phyloP scores from a whole-genome alignment of 2,329 filamentous ascomycete species.

The Diaporthe ilicicola region DNA sequence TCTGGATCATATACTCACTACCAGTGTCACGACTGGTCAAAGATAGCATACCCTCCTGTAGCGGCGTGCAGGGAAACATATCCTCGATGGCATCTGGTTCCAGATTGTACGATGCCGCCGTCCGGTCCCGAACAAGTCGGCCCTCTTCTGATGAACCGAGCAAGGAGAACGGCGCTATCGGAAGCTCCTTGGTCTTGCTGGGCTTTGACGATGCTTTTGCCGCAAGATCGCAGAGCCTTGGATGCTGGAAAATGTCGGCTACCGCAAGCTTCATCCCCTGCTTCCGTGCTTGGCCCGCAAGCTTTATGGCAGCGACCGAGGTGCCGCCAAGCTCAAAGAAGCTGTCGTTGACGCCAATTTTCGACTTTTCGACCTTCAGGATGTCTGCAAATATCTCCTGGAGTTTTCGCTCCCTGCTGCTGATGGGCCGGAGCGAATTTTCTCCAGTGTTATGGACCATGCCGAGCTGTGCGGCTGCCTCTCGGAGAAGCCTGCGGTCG shows the following conservation, averaged over 20 bases:
- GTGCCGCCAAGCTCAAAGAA: constrained; percentile 44
- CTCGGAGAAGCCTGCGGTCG: neutral
- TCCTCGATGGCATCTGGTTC: constrained; percentile 2
- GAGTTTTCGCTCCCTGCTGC: neutral
- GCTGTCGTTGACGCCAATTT: constrained; percentile 33
- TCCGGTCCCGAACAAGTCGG: neutral
- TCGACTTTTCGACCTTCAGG: neutral
- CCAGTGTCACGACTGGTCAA: neutral
- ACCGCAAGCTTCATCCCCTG: constrained; percentile 35
- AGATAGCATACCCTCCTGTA: neutral
- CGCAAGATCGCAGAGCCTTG: constrained; percentile 34
- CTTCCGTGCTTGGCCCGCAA: constrained; percentile 35
- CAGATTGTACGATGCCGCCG: neutral
- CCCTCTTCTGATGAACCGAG: neutral
- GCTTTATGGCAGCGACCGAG: constrained; percentile 39
- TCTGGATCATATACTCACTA: neutral
- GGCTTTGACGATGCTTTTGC: neutral
- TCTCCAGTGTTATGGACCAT: neutral
- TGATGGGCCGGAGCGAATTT: neutral
- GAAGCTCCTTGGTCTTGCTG: neutral
- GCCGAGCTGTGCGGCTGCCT: neutral
- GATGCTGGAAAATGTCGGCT: constrained; percentile 38
- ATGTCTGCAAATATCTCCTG: neutral
- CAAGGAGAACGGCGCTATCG: neutral
- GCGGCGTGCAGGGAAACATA: constrained; percentile 16